Base-by-base conservation (phyloP, 2,329 filamentous ascomycete species). In the Pseudovirgaria hyperparasitica region DNA sequence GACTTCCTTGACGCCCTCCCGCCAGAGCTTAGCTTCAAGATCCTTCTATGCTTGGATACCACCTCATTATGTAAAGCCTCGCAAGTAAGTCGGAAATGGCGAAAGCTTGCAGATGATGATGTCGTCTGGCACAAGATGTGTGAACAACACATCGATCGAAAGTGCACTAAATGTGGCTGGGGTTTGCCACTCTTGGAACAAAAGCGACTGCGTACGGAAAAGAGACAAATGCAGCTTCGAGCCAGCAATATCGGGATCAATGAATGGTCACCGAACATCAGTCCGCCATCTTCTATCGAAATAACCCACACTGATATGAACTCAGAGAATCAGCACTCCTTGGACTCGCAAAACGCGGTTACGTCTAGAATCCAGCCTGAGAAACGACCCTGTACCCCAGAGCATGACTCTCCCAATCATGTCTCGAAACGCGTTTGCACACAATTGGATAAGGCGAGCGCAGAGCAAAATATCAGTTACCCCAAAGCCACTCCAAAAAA, bases 91-190 rank as follows among this genome's bases (percentile, higher is more conserved):
- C 72, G 76, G 32, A 70, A 77, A 41, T 98, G 90, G 90, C 71
- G 82, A 35, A 72, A 72, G 31, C 62, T 98, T 21, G 87, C 90
- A n/a, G 90, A 96, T 43, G 87, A 94, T 47, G 87, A 98, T 52
- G 80, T 92, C 6, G 87, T 98, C 4, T 98, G 90, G 90, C 82
- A 94, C 48, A 80, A 78, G 37, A 94, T 96, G 86, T 98, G 90
- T 50, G 85, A 93, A 54, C 87, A 96, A 49, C 86, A 93, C 52
- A 92, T 94, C 41, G 82, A 92, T 50, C 67, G 84, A 34, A 92
- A 92, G 50, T 94, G 86, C 53, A 86, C 76, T 33, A 92, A 90
- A 49, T 98, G 90, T 48, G 87, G 90, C 14, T 96, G 86, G 84
- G 90, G 90, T 3, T 57, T 98, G 33, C 90, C 90, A 10, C 59